These are phyloP conservation scores for Botrytis porri DNA, from an alignment of 2,329 filamentous ascomycete species.

Conservation along the genomic window DNA sequence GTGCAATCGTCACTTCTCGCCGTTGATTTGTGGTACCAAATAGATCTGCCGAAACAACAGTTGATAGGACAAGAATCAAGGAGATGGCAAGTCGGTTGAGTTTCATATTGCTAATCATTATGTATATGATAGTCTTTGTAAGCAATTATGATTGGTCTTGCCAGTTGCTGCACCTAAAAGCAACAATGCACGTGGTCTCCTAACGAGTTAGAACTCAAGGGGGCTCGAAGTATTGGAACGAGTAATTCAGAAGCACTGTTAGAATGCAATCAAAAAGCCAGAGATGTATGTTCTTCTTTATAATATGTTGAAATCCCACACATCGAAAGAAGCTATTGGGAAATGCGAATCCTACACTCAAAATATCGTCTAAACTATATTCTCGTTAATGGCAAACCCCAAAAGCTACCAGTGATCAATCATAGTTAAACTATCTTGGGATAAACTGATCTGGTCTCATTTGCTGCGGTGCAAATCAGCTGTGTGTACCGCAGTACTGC, in stretches of 20 bases:
- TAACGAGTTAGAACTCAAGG: neutral
- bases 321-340: no score
- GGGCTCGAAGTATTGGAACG: no score
- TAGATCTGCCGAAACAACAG: neutral
- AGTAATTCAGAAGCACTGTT: neutral
- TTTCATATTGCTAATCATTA: neutral
- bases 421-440: neutral
- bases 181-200: neutral
- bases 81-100: neutral
- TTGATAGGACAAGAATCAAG: neutral
- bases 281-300: neutral
- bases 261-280: neutral
- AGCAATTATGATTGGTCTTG: no score
- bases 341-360: neutral
- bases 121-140: neutral
- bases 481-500: neutral
- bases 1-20: neutral
- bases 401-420: neutral
- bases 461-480: neutral
- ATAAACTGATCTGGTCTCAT: neutral
- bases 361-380: neutral
- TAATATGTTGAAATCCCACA: neutral
- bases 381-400: no score
- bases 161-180: no score
- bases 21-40: neutral